Conservation (phyloP, 2,329 filamentous ascomycete species). For the Clathrospora elynae region DNA sequence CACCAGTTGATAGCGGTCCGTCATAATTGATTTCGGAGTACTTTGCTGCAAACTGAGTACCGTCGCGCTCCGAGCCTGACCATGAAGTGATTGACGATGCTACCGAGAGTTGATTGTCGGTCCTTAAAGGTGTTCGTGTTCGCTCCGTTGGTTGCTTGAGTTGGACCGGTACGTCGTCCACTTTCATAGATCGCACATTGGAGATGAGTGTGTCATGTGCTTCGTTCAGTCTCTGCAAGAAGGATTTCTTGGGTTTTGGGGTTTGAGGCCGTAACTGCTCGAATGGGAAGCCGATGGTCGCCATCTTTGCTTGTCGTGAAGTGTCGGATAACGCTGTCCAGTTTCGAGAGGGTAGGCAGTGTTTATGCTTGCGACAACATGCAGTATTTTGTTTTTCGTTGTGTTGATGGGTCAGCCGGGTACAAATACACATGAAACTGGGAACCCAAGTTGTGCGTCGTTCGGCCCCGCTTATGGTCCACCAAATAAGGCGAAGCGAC, state of each 20-base stretch:
- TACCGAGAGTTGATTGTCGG: background rate
- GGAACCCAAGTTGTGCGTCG: constrained; percentile 7
- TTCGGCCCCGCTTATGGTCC: constrained; percentile 8
- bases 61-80: constrained; percentile 11
- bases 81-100: constrained; percentile 9
- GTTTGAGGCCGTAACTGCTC: constrained; percentile 14
- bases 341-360: background rate
- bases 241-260: constrained; percentile 19
- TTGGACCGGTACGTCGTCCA: constrained; percentile 1
- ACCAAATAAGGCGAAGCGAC: constrained; percentile 16
- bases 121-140: constrained; percentile 3
- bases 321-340: background rate
- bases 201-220: constrained; percentile 15
- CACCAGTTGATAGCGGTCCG: background rate
- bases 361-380: constrained; percentile 14
- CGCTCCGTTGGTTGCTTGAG: constrained; percentile 4
- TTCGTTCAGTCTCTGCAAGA: constrained; percentile 22
- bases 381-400: constrained; percentile 9
- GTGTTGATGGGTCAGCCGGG: constrained; percentile 9
- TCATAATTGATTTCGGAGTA: constrained; percentile 7
- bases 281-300: constrained; percentile 19
- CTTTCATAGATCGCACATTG: constrained; percentile 16
- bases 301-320: constrained; percentile 7
- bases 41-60: constrained; percentile 7
- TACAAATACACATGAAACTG: constrained; percentile 15